Evolutionary conservation across 1,284 basidiomycete genomes (phyloP), one percentile per base, ranked within the genome.

Genomic region (Anthracocystis panici-leucophaei): DNA sequence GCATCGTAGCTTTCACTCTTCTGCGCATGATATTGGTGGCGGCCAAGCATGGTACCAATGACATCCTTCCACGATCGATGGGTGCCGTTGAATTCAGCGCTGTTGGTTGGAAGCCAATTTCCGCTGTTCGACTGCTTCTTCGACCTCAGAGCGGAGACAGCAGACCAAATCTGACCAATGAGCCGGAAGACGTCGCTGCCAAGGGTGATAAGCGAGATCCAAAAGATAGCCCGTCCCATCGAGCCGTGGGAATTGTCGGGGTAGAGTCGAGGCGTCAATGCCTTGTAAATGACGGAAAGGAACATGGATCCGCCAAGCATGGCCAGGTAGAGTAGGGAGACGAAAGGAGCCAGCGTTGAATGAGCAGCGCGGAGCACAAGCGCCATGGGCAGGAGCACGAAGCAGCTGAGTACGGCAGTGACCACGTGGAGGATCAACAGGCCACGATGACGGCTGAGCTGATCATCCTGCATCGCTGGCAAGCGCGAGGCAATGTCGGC

Each of bases 231-330:
- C 57, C 77, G 77, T 5, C 74, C 80, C 58, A 84, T 67, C 11
- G 64, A 66, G 8, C 75, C 77, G 57, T 82, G 75, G 20, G 72
- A 58, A 44, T 81, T 84, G 9, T 72, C 64, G 9, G 82, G 77
- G 54, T 83, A 84, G 21, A 84, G 75, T 18, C 62, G 52, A 8
- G 82, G 82, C 2, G 77, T 68, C 7, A 82, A 57, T 1, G 80
- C 77, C 65, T 81, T 82, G 78, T 84, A 84, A 27, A 82, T 54
- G 21, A 70, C 57, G 16, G 77, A 78, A 9, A 82, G 29, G 31
- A 83, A 44, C 41, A 83, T 58, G 50, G 79, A 78, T 3, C 40
- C 50, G 18, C 65, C 72, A 11, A 83, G 59, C 8, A 72, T 27
- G 10, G 44, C 55, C 5, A 84, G 65, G 65, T 83, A 83, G 40